Base-by-base conservation (phyloP, 2,329 filamentous ascomycete genomes). In the Didymella lethalis region DNA sequence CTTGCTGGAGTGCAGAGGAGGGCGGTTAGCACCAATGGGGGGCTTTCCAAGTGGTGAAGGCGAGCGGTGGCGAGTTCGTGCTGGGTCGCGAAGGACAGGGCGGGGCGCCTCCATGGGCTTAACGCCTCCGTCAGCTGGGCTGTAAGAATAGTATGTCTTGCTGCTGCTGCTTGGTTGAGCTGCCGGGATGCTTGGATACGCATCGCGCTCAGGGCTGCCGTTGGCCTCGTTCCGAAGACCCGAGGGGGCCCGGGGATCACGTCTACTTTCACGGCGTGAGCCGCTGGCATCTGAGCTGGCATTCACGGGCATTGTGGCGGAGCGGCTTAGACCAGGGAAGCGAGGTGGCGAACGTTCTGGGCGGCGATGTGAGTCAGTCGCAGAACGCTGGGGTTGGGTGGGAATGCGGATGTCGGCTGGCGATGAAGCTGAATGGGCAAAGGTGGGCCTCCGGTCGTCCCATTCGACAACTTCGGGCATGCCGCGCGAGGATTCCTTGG, bases 291-390 rank as follows among this genome's bases (percentile, higher is more conserved):
- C 56, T 36, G 70, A 64, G 36, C 64, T 64, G 10, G 65, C 57
- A 65, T 74, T 26, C 58, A 54, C 49, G 3, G 75, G 80, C 80
- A 80, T 80, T 0, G 79, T 82, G 48, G 81, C 74, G 28, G 79
- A 73, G 57, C 80, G 79, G 48, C 69, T 75, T 44, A 81, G 69
- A 34, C 56, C 57, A 25, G 77, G 73, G 20, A 41, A 32, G 32
- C 50, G 56, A 4, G 72, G 73, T 52, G 74, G 75, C 48, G 74
- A 72, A 16, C 69, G 67, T 7, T 74, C 74, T 26, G 65, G 58
- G 23, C 70, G 72, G 51, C 70, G 72, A 43, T 67, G 61, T 48
- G 47, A 54, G 12, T 52, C 64, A 32, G 67, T 77, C 53, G 72
- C 71, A 3, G 75, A 69, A 55, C 75, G 75, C 48, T 71, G 66